phyloP scores from a whole-genome alignment of 768 basidiomycete genomes.

The Lactarius pseudohatsudake region DNA sequence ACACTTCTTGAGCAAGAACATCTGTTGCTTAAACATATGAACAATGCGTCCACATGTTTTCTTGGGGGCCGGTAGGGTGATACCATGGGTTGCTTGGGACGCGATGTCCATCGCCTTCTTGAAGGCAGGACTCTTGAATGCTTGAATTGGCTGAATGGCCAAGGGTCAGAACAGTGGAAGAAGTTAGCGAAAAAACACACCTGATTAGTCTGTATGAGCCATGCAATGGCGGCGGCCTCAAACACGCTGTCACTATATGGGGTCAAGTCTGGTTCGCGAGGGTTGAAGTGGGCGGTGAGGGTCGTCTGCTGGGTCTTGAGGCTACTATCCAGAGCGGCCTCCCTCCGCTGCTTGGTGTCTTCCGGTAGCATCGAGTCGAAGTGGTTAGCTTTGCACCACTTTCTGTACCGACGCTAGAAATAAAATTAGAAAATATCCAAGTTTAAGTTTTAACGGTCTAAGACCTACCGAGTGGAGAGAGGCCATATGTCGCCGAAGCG shows the following conservation, averaged over 20 bases:
- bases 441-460: not conserved
- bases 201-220: not conserved
- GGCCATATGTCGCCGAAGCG: not conserved
- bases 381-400: not conserved
- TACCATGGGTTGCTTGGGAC: conserved; percentile 36
- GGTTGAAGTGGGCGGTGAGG: not conserved
- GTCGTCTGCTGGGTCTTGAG: not conserved
- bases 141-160: not conserved
- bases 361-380: not conserved
- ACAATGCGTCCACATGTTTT: conserved; percentile 35
- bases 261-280: not conserved
- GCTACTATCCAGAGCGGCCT: not conserved
- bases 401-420: not conserved
- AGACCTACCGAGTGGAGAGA: not conserved
- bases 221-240: not conserved
- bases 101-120: not conserved
- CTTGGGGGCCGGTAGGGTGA: conserved; percentile 39
- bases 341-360: not conserved
- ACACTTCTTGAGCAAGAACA: conserved; percentile 6
- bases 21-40: conserved; percentile 32
- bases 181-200: not conserved
- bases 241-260: not conserved
- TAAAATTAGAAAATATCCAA: not conserved
- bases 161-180: not conserved
- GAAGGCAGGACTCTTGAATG: not conserved